Base-by-base conservation (phyloP, 2,329 filamentous ascomycete species). In the Rhinocladiella mackenziei region DNA sequence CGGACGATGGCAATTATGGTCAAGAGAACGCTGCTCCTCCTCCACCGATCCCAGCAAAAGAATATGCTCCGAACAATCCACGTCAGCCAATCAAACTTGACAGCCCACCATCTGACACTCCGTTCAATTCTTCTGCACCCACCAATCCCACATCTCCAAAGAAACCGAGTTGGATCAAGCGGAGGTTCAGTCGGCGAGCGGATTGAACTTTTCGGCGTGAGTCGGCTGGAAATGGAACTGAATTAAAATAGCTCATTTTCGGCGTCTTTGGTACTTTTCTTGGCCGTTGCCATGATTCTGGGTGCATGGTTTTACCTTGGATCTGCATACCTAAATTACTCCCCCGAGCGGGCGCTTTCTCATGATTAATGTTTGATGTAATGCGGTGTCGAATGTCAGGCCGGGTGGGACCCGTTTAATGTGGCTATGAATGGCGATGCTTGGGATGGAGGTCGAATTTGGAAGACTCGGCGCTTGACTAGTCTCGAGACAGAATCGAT, bases 111-210 rank as follows among this genome's bases (percentile, higher is more conserved):
- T 38, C 30, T 11, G 36, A 44, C 3, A 32, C 31, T 18, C 22
- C 43, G 31, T 23, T 31, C 6, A 49, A 42, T 6, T 33, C 44
- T n/a, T 43, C 33, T 10, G 22, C 32, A n/a, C 22, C 48, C 19
- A 22, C 45, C 9, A 45, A 44, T 19, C 34, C 45, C 31, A 49
- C 36, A n/a, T 22, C 33, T 29, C 25, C 95, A 94, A 74, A 77
- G 86, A 43, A 38, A 54, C 89, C 89, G 75, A 92, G 89, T 62
- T 95, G 89, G 88, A 82, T 97, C 59, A 80, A 85, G 61, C 80
- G 81, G 57, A 77, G 82, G 43, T 92, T 95, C 65, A 92, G 84
- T 73, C 89, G 75, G 66, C 71, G 68, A 28, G 51, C 38, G 8
- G 31, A 44, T 30, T 50, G 29, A 50, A n/a, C n/a, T n/a, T n/a